Evolutionary conservation across 352 stramenopile genomes (phyloP), one percentile per base, ranked within the genome.

Genomic region (Phytopythium helicoides): DNA sequence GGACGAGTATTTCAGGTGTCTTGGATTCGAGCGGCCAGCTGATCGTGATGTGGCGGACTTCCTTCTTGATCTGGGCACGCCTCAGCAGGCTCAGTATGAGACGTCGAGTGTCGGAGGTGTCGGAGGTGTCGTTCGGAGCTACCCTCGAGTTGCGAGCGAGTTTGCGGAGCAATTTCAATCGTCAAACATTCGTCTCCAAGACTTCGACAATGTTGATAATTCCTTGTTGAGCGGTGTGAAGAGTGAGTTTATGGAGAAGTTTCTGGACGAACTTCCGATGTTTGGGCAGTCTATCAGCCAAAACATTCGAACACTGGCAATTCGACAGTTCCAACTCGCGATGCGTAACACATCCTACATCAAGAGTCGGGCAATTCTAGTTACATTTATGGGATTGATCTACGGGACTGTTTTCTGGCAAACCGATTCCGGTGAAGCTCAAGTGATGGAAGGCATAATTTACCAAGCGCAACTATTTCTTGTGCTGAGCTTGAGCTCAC

Each of bases 161-260:
- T 62, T 58, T 26, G 58, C 52, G 10, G 40, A 57, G 15, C 19
- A 44, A 4, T 66, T 54, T 15, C 19, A 16, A 1, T n/a, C 5
- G 10, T 61, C 58, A 0, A 34, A 54, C 25, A 50, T 51, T 11
- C 52, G 47, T 12, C 18, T 23, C 5, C 12, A 8, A 11, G 47
- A n/a, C 31, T 34, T 88, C 16, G 83, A 81, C 1, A 82, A 93
- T 66, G 76, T 92, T 14, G 86, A 89, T 34, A 66, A 71, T 10
- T 62, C 94, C 12, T 95, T 95, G 59, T 84, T 97, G 58, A 67
- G 94, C 16, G 48, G 95, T 3, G 80, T 95, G 14, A 34, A 96
- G 10, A 55, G 92, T 16, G 71, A 73, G 56, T 64, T 49, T 28
- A 49, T 86, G 41, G 86, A 18, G 15, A 56, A 47, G 18, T 56